Evolutionary conservation across 2,329 filamentous ascomycete species (phyloP).

Genomic region (Penicillium psychrosexuale): DNA sequence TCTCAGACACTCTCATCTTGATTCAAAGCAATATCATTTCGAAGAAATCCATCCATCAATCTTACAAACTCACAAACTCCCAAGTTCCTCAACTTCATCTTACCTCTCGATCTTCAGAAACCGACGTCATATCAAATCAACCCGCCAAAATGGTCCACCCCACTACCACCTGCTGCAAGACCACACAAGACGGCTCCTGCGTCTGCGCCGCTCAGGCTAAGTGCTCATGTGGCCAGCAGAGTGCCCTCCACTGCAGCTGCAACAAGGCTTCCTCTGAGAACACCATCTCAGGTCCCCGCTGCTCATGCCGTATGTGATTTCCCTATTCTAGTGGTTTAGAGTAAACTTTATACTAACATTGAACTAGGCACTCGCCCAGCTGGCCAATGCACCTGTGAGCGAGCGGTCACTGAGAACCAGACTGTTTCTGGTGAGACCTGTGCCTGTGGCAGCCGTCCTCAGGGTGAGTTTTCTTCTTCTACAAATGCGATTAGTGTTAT

Average conservation of each 20-base stretch:
- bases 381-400: constrained; percentile 77
- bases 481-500: neutral
- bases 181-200: constrained; percentile 52
- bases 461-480: constrained; percentile 52
- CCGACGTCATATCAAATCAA: constrained; percentile 4
- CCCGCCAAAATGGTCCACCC: constrained; percentile 47
- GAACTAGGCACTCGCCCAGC: constrained; percentile 64
- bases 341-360: neutral
- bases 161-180: constrained; percentile 57
- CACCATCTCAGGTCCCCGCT: constrained; percentile 66
- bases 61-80: neutral
- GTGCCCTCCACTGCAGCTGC: constrained; percentile 83
- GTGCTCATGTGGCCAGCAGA: constrained; percentile 88
- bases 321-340: neutral
- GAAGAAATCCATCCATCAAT: neutral
- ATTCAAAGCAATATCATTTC: neutral
- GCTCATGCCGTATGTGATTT: constrained; percentile 67
- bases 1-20: neutral
- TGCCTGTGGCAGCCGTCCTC: constrained; percentile 71
- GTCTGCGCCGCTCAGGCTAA: constrained; percentile 58
- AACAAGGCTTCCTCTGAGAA: constrained; percentile 75
- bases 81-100: neutral
- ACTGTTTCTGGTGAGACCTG: constrained; percentile 61
- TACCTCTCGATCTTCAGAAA: neutral
- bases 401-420: constrained; percentile 68